phyloP scores from a whole-genome alignment of 352 stramenopile genomes.

The Globisporangium iwayamae region DNA sequence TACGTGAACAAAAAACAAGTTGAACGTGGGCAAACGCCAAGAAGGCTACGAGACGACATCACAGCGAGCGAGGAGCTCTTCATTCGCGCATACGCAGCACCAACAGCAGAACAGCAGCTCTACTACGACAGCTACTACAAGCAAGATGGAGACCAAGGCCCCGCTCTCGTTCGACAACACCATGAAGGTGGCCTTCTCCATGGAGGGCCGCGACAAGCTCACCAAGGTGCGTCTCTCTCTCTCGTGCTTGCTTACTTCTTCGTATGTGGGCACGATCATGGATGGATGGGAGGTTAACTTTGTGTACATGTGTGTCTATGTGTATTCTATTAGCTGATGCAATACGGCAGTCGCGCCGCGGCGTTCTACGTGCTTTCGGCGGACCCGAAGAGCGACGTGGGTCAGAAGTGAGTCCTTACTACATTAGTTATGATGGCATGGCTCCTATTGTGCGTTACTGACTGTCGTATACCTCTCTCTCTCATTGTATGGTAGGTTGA shows the following conservation, averaged over 20 bases:
- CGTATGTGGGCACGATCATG: not conserved
- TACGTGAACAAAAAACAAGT: conserved; percentile 8
- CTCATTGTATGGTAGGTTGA: conserved; percentile 23
- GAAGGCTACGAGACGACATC: not conserved
- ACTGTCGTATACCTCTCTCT: not conserved
- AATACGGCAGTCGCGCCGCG: conserved; percentile 80
- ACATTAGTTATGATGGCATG: too few relatives aligned
- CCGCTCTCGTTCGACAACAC: conserved; percentile 57
- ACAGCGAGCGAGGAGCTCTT: not conserved
- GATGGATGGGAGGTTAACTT: conserved; percentile 1
- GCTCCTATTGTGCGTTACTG: not conserved
- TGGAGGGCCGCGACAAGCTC: conserved; percentile 86
- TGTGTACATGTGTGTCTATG: not conserved
- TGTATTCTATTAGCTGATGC: conserved; percentile 38
- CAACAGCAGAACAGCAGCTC: not conserved
- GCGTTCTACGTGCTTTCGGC: conserved; percentile 76
- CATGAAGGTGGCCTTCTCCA: conserved; percentile 65
- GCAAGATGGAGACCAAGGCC: conserved; percentile 45
- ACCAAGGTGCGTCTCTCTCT: conserved; percentile 58
- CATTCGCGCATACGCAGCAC: not conserved
- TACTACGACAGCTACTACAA: not conserved
- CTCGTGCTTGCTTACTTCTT: not conserved
- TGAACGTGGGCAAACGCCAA: conserved; percentile 10
- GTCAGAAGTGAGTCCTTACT: conserved; percentile 38
- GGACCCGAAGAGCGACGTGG: conserved; percentile 80